Conservation (phyloP, 2,329 filamentous ascomycete species). For the Grosmannia clavigera region DNA sequence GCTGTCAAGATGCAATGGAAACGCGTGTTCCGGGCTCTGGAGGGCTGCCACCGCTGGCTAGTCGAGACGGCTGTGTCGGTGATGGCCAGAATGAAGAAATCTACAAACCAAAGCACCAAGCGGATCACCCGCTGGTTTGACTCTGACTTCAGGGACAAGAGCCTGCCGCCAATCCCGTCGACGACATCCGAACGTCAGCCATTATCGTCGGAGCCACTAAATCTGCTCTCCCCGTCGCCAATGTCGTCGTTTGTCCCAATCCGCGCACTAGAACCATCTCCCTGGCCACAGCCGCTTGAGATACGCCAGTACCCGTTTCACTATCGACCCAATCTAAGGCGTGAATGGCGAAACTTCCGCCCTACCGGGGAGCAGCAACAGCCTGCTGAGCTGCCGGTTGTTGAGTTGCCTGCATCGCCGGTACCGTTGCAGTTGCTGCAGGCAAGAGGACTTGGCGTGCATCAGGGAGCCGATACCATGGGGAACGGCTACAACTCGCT, state of each 20-base stretch:
- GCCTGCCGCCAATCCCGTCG: not conserved
- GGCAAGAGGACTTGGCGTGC: not conserved
- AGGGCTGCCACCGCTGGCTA: not conserved
- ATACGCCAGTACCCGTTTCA: not conserved
- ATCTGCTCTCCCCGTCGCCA: not conserved
- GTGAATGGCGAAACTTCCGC: not conserved
- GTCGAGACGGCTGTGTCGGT: not conserved
- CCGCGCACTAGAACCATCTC: not conserved
- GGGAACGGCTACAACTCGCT: not conserved
- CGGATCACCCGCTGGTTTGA: not conserved
- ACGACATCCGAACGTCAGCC: not conserved
- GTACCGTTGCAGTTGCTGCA: not conserved
- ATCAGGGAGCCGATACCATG: too few species aligned
- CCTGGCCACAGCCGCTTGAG: conserved; percentile 1
- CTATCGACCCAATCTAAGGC: not conserved
- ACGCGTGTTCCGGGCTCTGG: not conserved
- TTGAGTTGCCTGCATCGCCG: conserved; percentile 10
- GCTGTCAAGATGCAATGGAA: not conserved
- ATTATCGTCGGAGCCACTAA: not conserved
- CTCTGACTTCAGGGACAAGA: conserved; percentile 1
- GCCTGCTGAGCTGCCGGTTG: not conserved
- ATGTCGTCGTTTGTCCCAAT: not conserved
- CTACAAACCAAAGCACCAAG: not conserved
- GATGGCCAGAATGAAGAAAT: not conserved
- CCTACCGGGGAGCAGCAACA: not conserved